Conservation (phyloP, 1,284 basidiomycete genomes). For the Singerocomus inundabilis region DNA sequence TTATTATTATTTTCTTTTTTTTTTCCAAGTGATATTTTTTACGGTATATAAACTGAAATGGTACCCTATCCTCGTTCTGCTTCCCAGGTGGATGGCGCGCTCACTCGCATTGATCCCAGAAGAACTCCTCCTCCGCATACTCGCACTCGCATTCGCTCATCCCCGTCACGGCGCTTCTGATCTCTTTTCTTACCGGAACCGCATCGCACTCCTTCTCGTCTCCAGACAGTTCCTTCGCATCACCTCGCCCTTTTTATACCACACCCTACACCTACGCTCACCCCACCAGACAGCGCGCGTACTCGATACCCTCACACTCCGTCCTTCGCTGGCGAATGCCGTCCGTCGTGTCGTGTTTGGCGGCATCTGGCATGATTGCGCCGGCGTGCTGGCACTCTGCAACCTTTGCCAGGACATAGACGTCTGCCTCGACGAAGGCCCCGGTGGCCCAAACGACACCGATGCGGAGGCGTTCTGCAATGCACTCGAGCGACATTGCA, state of each 20-base stretch:
- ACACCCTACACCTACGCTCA: constrained; percentile 42
- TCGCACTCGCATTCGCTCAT: constrained; percentile 39
- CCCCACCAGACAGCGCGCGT: constrained; percentile 39
- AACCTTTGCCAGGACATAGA: constrained; percentile 39
- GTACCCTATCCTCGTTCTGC: neutral
- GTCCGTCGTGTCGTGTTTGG: constrained; percentile 41
- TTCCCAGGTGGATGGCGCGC: constrained; percentile 8
- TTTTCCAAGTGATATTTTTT: no score
- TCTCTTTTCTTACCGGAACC: constrained; percentile 19
- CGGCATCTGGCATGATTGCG: constrained; percentile 31
- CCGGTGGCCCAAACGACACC: constrained; percentile 12
- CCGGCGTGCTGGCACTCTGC: constrained; percentile 34
- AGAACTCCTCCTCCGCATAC: constrained; percentile 54
- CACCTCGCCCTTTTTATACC: constrained; percentile 51
- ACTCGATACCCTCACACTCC: constrained; percentile 36
- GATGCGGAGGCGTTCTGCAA: constrained; percentile 42
- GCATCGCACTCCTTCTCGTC: constrained; percentile 46
- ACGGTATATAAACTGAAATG: constrained; percentile 14
- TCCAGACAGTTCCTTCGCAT: constrained; percentile 51
- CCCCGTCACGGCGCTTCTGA: constrained; percentile 35
- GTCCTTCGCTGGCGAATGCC: constrained; percentile 37
- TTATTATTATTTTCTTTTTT: no score
- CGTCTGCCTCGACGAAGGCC: constrained; percentile 42
- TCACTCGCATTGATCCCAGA: constrained; percentile 48
- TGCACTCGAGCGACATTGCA: constrained; percentile 36